phyloP scores from a whole-genome alignment of 352 stramenopile genomes.

The Phytophthora multivora region DNA sequence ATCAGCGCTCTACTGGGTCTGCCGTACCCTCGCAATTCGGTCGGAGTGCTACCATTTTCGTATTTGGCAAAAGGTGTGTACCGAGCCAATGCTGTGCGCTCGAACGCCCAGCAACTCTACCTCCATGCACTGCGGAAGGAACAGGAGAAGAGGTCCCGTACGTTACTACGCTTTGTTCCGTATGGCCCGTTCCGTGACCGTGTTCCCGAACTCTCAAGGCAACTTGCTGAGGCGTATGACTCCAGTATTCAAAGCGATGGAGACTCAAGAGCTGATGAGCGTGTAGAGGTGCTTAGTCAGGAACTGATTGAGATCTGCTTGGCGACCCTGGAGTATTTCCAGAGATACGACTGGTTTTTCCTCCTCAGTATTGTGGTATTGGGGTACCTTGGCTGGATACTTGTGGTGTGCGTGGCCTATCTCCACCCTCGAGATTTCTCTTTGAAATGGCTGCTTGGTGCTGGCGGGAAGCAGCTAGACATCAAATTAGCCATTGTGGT shows the following conservation, averaged over 20 bases:
- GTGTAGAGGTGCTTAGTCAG: slow-evolving; percentile 59
- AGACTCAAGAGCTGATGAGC: slow-evolving; percentile 10
- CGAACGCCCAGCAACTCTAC: slow-evolving; percentile 76
- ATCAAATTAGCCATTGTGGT: slow-evolving; percentile 24
- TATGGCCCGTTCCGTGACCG: slow-evolving; percentile 53
- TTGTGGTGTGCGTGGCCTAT: slow-evolving; percentile 61
- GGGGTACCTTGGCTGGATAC: slow-evolving; percentile 83
- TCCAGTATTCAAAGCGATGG: slow-evolving; percentile 11
- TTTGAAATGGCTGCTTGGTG: slow-evolving; percentile 35
- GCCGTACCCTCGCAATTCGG: slow-evolving; percentile 84
- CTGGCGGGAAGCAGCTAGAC: slow-evolving; percentile 29
- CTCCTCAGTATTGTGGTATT: slow-evolving; percentile 74
- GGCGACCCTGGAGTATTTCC: slow-evolving; percentile 75
- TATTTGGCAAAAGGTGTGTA: slow-evolving; percentile 69
- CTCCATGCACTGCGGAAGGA: slow-evolving; percentile 69
- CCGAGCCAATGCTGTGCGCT: slow-evolving; percentile 65
- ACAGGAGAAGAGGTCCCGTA: slow-evolving; percentile 63
- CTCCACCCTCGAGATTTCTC: slow-evolving; percentile 46
- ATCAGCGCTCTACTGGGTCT: slow-evolving; percentile 73
- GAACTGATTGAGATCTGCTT: slow-evolving; percentile 79
- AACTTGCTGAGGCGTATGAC: slow-evolving; percentile 36
- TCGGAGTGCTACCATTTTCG: slow-evolving; percentile 76
- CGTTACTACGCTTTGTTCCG: slow-evolving; percentile 66
- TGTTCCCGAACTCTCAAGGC: slow-evolving; percentile 33
- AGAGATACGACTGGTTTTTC: slow-evolving; percentile 87